phyloP scores from a whole-genome alignment of 1,139 yeast species.

The Blastobotrys malaysiensis region DNA sequence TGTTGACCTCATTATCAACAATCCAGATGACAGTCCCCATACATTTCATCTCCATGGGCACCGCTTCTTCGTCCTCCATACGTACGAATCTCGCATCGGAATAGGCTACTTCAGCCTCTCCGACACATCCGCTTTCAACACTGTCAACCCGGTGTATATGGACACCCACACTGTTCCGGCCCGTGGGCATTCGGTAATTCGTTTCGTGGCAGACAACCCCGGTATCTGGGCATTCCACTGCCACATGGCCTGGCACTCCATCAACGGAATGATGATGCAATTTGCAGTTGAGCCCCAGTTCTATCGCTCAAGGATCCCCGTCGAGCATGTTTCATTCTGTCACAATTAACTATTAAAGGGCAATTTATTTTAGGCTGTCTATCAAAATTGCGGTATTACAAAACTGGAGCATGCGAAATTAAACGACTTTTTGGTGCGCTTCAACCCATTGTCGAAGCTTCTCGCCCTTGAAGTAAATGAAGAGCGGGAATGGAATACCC shows the following conservation, averaged over 20 bases:
- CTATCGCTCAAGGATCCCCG: background rate
- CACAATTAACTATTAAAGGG: background rate
- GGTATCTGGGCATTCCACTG: slow-evolving; percentile 87
- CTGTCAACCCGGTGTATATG: slow-evolving; percentile 56
- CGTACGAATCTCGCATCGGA: slow-evolving; percentile 34
- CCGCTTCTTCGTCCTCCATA: slow-evolving; percentile 48
- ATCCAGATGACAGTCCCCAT: slow-evolving; percentile 74
- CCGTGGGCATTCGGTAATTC: slow-evolving; percentile 55
- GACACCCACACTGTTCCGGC: slow-evolving; percentile 55
- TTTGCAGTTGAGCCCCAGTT: slow-evolving; percentile 16
- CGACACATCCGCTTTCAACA: slow-evolving; percentile 46
- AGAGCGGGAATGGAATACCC: slow-evolving; percentile 60
- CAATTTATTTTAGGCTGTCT: background rate
- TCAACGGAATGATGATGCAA: slow-evolving; percentile 62
- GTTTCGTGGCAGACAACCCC: slow-evolving; percentile 71
- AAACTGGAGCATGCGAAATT: background rate
- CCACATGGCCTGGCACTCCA: slow-evolving; percentile 79
- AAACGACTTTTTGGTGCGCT: background rate
- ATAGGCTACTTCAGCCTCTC: slow-evolving; percentile 37
- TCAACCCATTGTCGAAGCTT: slow-evolving; percentile 54
- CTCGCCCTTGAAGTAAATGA: slow-evolving; percentile 53
- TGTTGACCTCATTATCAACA: slow-evolving; percentile 66
- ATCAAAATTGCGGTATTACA: background rate
- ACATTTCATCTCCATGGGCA: slow-evolving; percentile 66
- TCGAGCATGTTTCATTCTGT: background rate